These are phyloP conservation scores for Alternaria consortialis DNA, from an alignment of 2,329 filamentous ascomycete genomes.

Conservation along the genomic window DNA sequence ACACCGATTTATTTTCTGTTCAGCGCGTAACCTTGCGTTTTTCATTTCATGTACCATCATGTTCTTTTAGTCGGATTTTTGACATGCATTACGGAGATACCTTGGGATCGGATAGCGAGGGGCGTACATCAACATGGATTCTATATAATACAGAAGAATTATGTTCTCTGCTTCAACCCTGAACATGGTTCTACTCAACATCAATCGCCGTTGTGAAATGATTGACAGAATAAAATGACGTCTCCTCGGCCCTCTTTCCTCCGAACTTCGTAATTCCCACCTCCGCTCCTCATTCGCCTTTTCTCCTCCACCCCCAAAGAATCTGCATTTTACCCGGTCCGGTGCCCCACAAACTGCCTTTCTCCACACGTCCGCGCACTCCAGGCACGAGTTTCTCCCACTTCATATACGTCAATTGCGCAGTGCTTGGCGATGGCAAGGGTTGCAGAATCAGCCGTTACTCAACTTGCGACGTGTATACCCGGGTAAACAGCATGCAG, in stretches of 20 bases:
- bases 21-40: neutral
- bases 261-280: neutral
- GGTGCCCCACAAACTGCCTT: neutral
- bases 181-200: neutral
- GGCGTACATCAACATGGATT: neutral
- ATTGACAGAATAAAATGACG: neutral
- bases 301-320: neutral
- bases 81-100: slow-evolving; percentile 11
- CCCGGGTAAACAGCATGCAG: neutral
- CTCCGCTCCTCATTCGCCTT: neutral
- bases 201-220: neutral
- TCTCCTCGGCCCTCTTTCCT: neutral
- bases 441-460: neutral
- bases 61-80: neutral
- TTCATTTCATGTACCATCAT: neutral
- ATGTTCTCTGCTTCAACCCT: neutral
- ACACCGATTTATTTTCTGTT: neutral
- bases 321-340: neutral
- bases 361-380: neutral
- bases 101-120: slow-evolving; percentile 3
- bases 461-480: neutral
- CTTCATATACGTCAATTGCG: slow-evolving; percentile 27
- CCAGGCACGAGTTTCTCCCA: neutral
- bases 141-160: neutral
- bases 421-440: slow-evolving; percentile 19